Evolutionary conservation across 345 rosid genomes (phyloP).

Genomic region (Lumnitzera littorea): DNA sequence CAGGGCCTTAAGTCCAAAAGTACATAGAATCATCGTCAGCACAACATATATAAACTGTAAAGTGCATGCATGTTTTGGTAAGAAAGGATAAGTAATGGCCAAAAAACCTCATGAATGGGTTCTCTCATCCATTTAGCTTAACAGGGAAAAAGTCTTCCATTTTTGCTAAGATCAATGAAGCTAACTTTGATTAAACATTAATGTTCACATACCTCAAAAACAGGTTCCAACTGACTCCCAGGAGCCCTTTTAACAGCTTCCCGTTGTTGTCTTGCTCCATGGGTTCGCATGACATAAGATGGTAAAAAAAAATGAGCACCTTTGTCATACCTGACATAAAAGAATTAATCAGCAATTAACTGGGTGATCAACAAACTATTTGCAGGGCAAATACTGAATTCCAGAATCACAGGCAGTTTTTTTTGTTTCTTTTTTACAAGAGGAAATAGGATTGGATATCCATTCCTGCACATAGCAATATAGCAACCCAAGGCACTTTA

Average conservation of each 20-base stretch:
- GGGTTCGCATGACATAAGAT: slow-evolving; percentile 86
- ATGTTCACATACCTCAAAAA: slow-evolving; percentile 65
- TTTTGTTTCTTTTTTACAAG: not conserved
- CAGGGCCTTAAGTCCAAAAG: slow-evolving; percentile 58
- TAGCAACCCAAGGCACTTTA: not conserved
- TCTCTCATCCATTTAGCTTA: too few species aligned
- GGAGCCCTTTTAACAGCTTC: slow-evolving; percentile 53
- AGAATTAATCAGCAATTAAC: slow-evolving; percentile 6
- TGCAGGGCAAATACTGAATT: not conserved
- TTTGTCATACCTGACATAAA: slow-evolving; percentile 62
- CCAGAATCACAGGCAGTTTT: too few species aligned
- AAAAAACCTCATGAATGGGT: too few species aligned
- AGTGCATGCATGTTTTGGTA: too few species aligned
- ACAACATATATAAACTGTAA: too few species aligned
- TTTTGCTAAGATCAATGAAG: not conserved
- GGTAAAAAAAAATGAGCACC: slow-evolving; percentile 88
- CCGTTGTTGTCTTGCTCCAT: slow-evolving; percentile 86
- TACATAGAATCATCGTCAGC: not conserved
- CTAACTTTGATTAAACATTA: too few species aligned
- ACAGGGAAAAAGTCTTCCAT: not conserved
- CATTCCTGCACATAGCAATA: too few species aligned
- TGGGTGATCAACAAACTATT: not conserved
- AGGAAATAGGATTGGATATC: not conserved
- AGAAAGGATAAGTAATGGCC: too few species aligned
- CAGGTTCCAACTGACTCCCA: slow-evolving; percentile 47